Conservation (phyloP, 225 moss, liverwort and hornwort genomes). For the Bryum argenteum region DNA sequence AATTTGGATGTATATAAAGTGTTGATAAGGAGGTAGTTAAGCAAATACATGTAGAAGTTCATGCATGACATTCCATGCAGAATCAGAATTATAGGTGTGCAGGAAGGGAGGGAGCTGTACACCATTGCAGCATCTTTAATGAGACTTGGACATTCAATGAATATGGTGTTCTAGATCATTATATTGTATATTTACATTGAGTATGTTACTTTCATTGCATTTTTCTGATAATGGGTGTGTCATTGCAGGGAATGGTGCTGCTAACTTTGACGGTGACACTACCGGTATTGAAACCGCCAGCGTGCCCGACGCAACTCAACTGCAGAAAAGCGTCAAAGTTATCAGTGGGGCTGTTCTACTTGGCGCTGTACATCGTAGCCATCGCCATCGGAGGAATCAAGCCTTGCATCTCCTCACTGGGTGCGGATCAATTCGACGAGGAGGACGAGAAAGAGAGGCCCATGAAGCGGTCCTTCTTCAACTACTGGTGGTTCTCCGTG, state of each 20-base stretch:
- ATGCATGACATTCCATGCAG: no score
- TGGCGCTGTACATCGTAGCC: slow-evolving; percentile 56
- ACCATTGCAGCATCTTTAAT: no score
- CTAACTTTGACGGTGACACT: slow-evolving; percentile 51
- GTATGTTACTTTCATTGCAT: no score
- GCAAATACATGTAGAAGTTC: no score
- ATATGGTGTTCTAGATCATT: no score
- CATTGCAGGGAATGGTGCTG: slow-evolving; percentile 44
- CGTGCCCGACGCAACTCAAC: slow-evolving; percentile 28
- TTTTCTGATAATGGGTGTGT: background rate
- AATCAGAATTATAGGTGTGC: no score
- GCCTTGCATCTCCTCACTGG: slow-evolving; percentile 52
- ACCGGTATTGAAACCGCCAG: slow-evolving; percentile 43
- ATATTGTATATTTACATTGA: no score
- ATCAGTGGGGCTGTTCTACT: slow-evolving; percentile 48
- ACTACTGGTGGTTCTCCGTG: slow-evolving; percentile 53
- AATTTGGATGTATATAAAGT: no score
- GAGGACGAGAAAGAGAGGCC: slow-evolving; percentile 50
- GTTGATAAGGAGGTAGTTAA: no score
- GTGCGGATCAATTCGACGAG: slow-evolving; percentile 82
- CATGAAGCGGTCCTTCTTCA: slow-evolving; percentile 58
- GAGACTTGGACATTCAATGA: no score
- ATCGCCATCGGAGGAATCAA: slow-evolving; percentile 54
- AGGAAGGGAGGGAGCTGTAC: no score
- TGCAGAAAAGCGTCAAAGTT: slow-evolving; percentile 41